These are phyloP conservation scores for Lipomyces mesembrius DNA, from an alignment of 805 yeast genomes.

Conservation along the genomic window DNA sequence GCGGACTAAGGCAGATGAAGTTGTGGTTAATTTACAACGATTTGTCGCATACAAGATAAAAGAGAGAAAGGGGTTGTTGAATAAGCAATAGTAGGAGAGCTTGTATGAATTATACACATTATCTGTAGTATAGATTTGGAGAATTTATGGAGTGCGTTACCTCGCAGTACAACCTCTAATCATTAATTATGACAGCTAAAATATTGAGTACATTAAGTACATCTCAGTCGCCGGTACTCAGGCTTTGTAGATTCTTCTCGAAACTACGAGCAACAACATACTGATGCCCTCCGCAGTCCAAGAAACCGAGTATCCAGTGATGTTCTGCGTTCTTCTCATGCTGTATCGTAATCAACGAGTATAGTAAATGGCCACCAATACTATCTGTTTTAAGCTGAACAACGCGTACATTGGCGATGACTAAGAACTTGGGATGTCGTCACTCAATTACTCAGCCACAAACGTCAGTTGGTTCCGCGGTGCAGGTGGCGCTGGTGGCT, in stretches of 20 bases:
- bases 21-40: conserved; percentile 66
- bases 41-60: conserved; percentile 75
- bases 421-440: too few species aligned
- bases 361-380: too few species aligned
- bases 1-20: conserved; percentile 69
- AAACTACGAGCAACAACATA: background rate
- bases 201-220: background rate
- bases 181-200: background rate
- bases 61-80: conserved; percentile 46
- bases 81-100: background rate
- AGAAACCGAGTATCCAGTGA: background rate
- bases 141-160: background rate
- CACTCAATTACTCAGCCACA: background rate
- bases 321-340: background rate
- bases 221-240: background rate
- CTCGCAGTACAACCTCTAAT: background rate
- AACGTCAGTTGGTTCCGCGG: background rate
- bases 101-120: background rate
- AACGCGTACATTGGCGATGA: too few species aligned
- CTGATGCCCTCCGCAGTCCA: background rate
- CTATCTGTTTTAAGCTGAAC: too few species aligned
- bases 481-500: background rate
- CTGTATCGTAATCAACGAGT: too few species aligned
- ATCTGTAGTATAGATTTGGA: background rate
- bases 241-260: background rate